Percentiles rank a stretch among this genome's conserved stretches.
Evolutionary conservation across 192 early-diverging fungal species (phyloP).

Genomic region (Radiomyces spectabilis): DNA sequence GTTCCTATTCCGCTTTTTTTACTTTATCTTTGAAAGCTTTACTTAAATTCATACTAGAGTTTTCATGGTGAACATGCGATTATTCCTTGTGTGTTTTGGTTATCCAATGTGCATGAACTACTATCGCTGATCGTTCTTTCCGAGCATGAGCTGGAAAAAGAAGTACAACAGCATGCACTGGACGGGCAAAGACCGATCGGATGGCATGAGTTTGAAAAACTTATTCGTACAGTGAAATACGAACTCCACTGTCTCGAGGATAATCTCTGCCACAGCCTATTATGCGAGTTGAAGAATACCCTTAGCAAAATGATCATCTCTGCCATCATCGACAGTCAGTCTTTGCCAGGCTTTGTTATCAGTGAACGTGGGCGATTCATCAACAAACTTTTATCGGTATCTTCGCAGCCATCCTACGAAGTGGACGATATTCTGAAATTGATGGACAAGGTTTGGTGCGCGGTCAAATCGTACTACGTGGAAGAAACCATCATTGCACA

Average conservation of each 20-base stretch:
- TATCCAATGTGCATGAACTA: conserved; percentile 94
- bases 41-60: conserved; percentile 18
- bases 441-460: conserved; percentile 89
- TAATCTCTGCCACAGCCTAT: conserved; percentile 96
- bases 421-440: conserved; percentile 95
- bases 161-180: conserved; percentile 56
- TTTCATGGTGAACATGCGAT: conserved; percentile 74
- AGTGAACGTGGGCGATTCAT: conserved; percentile 87
- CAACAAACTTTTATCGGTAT: conserved; percentile 77
- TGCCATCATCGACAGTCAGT: conserved; percentile 94
- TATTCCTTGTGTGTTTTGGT: conserved; percentile 85
- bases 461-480: conserved; percentile 96
- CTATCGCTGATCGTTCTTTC: conserved; percentile 84
- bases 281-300: conserved; percentile 93
- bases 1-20: neutral
- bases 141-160: conserved; percentile 61
- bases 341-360: conserved; percentile 89
- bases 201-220: conserved; percentile 70
- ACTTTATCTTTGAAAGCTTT: neutral
- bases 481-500: conserved; percentile 87
- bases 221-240: conserved; percentile 78
- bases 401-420: conserved; percentile 69
- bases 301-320: conserved; percentile 93
- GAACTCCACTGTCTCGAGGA: conserved; percentile 90
- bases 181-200: conserved; percentile 43